Conservation (phyloP, 2,329 filamentous ascomycete species). For the Apiospora phragmitis region DNA sequence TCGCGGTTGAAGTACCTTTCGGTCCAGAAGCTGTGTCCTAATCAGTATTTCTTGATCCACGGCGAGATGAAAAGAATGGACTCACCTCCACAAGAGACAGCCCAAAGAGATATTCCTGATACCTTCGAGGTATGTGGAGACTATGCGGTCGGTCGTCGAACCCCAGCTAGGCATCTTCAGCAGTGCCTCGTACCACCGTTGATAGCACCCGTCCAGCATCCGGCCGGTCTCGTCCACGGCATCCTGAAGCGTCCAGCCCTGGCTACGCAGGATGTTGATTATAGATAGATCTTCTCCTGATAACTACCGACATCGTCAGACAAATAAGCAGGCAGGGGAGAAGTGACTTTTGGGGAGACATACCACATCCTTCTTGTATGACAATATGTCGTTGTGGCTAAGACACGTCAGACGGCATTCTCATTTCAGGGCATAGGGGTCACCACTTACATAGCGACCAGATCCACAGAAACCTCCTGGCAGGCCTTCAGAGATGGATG, state of each 20-base stretch:
- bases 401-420: background rate
- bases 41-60: background rate
- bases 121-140: slow-evolving; percentile 23
- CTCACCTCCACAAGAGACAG: slow-evolving; percentile 28
- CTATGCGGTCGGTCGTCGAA: slow-evolving; percentile 23
- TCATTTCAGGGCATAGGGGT: background rate
- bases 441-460: slow-evolving; percentile 20
- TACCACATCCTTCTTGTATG: slow-evolving; percentile 24
- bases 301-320: background rate
- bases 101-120: slow-evolving; percentile 25
- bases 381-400: slow-evolving; percentile 24
- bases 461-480: slow-evolving; percentile 20
- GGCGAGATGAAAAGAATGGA: background rate
- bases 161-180: slow-evolving; percentile 26
- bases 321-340: background rate
- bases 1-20: slow-evolving; percentile 8
- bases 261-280: slow-evolving; percentile 20
- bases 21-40: background rate
- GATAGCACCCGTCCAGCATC: slow-evolving; percentile 25
- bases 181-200: slow-evolving; percentile 25
- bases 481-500: slow-evolving; percentile 21
- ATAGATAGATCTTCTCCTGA: slow-evolving; percentile 23
- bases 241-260: slow-evolving; percentile 23
- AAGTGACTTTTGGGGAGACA: background rate
- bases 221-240: slow-evolving; percentile 23